phyloP scores from a whole-genome alignment of 2,329 filamentous ascomycete species.

The Aspergillus vadensis region DNA sequence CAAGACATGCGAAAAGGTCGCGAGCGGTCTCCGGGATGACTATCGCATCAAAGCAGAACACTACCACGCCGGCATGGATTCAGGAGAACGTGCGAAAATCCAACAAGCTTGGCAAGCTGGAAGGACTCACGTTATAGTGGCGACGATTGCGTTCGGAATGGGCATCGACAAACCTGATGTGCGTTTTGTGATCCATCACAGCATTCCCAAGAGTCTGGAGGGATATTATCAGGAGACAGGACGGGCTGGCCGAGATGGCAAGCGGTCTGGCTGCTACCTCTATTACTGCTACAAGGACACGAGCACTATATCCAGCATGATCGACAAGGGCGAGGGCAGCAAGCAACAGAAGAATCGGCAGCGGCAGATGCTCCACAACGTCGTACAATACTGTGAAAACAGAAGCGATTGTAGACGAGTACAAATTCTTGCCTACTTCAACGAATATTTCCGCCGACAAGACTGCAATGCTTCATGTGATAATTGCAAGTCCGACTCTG shows the following conservation, averaged over 20 bases:
- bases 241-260: conserved; percentile 87
- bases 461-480: conserved; percentile 80
- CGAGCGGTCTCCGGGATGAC: conserved; percentile 63
- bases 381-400: conserved; percentile 89
- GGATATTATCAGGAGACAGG: conserved; percentile 99
- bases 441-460: conserved; percentile 72
- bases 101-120: conserved; percentile 84
- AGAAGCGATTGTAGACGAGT: conserved; percentile 81
- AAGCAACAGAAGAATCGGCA: conserved; percentile 81
- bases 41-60: conserved; percentile 73
- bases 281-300: conserved; percentile 84
- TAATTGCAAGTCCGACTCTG: conserved; percentile 76
- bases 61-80: conserved; percentile 80
- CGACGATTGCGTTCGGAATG: conserved; percentile 98
- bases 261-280: conserved; percentile 83
- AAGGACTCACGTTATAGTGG: conserved; percentile 83
- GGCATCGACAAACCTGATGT: conserved; percentile 99
- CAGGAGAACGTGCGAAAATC: conserved; percentile 67
- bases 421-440: conserved; percentile 92
- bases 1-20: conserved; percentile 78
- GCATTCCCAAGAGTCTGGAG: conserved; percentile 90
- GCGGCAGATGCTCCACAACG: conserved; percentile 78
- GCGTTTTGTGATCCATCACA: conserved; percentile 92
- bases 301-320: conserved; percentile 73
- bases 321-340: conserved; percentile 75